Evolutionary conservation across 1,284 basidiomycete species (phyloP).

Genomic region (Apiotrichum domesticum): DNA sequence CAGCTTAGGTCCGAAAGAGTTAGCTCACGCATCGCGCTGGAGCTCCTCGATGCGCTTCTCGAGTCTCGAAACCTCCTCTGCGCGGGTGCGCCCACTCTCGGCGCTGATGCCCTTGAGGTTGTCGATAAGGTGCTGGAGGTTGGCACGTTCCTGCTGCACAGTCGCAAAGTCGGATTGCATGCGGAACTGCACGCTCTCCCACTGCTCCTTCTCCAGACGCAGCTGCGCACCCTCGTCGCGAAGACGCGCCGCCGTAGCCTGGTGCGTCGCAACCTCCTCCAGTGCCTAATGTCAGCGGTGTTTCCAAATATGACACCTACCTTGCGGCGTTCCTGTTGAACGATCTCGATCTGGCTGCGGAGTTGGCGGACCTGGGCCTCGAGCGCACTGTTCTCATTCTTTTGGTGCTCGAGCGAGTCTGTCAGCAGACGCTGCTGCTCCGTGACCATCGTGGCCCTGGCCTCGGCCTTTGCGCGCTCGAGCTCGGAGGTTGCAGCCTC

Average conservation of each 20-base stretch:
- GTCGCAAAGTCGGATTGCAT: slow-evolving; percentile 78
- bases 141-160: slow-evolving; percentile 71
- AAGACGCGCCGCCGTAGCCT: slow-evolving; percentile 63
- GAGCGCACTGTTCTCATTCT: slow-evolving; percentile 33
- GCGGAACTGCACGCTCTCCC: slow-evolving; percentile 71
- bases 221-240: slow-evolving; percentile 79
- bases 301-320: slow-evolving; percentile 13
- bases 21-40: slow-evolving; percentile 65
- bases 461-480: slow-evolving; percentile 70
- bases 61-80: slow-evolving; percentile 69
- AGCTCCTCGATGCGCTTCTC: slow-evolving; percentile 73
- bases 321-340: slow-evolving; percentile 32
- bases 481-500: slow-evolving; percentile 63
- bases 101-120: slow-evolving; percentile 84
- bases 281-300: slow-evolving; percentile 15
- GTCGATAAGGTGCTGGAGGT: slow-evolving; percentile 75
- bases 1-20: background rate
- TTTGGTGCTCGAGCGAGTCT: slow-evolving; percentile 41
- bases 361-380: slow-evolving; percentile 35
- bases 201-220: slow-evolving; percentile 83
- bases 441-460: slow-evolving; percentile 63
- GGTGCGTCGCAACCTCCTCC: slow-evolving; percentile 45
- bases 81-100: slow-evolving; percentile 73
- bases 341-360: slow-evolving; percentile 29
- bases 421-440: slow-evolving; percentile 44